Percentiles rank a stretch among this genome's conserved stretches.
phyloP scores from a whole-genome alignment of 345 rosid genomes.

The Corchorus olitorius region DNA sequence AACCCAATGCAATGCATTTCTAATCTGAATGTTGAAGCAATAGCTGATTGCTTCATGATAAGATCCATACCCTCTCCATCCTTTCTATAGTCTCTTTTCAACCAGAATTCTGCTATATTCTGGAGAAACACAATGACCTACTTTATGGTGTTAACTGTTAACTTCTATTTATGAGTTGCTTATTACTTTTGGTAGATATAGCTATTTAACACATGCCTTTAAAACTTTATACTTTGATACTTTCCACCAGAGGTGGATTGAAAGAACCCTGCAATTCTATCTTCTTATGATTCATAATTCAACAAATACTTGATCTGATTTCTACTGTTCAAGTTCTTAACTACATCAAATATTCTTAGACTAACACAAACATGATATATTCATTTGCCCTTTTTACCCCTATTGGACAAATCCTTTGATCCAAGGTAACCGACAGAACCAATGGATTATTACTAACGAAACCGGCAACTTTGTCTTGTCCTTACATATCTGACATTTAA shows the following conservation, averaged over 20 bases:
- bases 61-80: neutral
- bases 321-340: no score
- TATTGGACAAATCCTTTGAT: no score
- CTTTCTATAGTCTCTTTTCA: constrained; percentile 2
- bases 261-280: neutral
- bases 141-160: constrained; percentile 1
- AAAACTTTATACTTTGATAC: neutral
- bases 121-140: neutral
- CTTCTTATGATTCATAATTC: no score
- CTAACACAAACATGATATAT: no score
- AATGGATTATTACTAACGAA: no score
- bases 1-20: constrained; percentile 1
- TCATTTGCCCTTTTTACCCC: no score
- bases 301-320: no score
- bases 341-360: no score
- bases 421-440: no score
- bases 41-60: constrained; percentile 2
- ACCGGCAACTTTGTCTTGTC: no score
- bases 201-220: neutral
- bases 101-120: constrained; percentile 2
- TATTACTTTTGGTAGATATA: neutral
- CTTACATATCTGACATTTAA: no score
- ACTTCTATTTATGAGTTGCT: constrained; percentile 3
- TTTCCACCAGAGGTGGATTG: neutral
- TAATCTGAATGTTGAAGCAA: constrained; percentile 11